Conservation (phyloP, 305 asterid genomes). For the Caryopteris hybrid region DNA sequence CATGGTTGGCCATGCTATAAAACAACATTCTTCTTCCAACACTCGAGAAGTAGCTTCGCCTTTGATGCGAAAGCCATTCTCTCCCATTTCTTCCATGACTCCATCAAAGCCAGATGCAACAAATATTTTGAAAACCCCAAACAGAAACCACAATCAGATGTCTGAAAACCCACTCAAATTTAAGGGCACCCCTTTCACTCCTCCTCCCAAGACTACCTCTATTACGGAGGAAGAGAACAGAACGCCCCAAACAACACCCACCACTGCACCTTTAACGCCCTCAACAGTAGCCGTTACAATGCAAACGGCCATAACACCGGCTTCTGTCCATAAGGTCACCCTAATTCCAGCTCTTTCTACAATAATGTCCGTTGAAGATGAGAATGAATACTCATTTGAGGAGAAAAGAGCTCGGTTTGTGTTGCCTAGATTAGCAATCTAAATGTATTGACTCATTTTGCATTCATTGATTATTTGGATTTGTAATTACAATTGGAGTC, state of each 20-base stretch:
- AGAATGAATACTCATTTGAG: slow-evolving; percentile 85
- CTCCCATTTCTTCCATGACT: slow-evolving; percentile 66
- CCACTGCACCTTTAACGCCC: slow-evolving; percentile 45
- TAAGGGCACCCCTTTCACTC: slow-evolving; percentile 37
- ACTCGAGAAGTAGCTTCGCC: slow-evolving; percentile 38
- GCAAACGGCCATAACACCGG: slow-evolving; percentile 64
- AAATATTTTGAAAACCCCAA: slow-evolving; percentile 43
- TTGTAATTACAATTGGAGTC: slow-evolving; percentile 28
- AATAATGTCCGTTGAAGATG: slow-evolving; percentile 37
- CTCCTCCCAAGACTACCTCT: slow-evolving; percentile 46
- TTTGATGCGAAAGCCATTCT: slow-evolving; percentile 64
- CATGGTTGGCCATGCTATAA: slow-evolving; percentile 45
- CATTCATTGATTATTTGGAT: slow-evolving; percentile 14
- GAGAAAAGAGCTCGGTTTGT: slow-evolving; percentile 73
- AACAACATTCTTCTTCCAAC: slow-evolving; percentile 37
- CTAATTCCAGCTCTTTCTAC: slow-evolving; percentile 12
- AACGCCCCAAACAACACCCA: slow-evolving; percentile 47
- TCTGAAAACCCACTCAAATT: slow-evolving; percentile 38
- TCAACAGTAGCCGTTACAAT: slow-evolving; percentile 50
- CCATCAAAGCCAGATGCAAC: slow-evolving; percentile 52
- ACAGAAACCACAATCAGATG: slow-evolving; percentile 43
- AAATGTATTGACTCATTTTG: background rate
- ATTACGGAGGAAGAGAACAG: slow-evolving; percentile 53
- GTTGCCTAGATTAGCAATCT: slow-evolving; percentile 31
- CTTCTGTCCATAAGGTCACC: slow-evolving; percentile 31